Evolutionary conservation across 1,139 yeast genomes (phyloP).

Genomic region (Wickerhamomyces sp.): DNA sequence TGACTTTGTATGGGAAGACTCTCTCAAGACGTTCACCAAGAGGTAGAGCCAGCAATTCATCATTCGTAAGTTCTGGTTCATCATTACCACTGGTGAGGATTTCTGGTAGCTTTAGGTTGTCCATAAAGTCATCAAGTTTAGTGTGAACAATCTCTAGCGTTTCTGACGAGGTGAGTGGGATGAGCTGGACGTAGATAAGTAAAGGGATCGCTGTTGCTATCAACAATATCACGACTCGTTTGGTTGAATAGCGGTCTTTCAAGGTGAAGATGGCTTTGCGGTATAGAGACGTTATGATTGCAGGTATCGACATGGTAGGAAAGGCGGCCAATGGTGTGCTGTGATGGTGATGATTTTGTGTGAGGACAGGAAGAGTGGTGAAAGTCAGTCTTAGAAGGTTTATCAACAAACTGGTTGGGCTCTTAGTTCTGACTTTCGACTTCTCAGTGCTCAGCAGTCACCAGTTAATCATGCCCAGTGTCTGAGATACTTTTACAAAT

Average conservation of each 20-base stretch:
- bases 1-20: background rate
- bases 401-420: no score
- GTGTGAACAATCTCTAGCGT: background rate
- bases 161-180: background rate
- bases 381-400: no score
- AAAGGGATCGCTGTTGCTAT: background rate
- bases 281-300: background rate
- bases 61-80: background rate
- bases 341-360: no score
- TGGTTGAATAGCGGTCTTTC: background rate
- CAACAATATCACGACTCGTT: background rate
- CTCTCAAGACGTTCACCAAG: background rate
- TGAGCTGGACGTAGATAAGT: background rate
- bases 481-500: no score
- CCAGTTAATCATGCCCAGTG: no score
- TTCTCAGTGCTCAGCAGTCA: no score
- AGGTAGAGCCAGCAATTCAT: background rate
- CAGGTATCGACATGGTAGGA: background rate
- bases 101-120: no score
- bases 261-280: background rate
- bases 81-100: background rate
- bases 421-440: no score
- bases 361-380: no score
- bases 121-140: no score
- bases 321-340: no score